Evolutionary conservation across 2,329 filamentous ascomycete genomes (phyloP), one percentile per base, ranked within the genome.

Genomic region (Trichoderma sp.): DNA sequence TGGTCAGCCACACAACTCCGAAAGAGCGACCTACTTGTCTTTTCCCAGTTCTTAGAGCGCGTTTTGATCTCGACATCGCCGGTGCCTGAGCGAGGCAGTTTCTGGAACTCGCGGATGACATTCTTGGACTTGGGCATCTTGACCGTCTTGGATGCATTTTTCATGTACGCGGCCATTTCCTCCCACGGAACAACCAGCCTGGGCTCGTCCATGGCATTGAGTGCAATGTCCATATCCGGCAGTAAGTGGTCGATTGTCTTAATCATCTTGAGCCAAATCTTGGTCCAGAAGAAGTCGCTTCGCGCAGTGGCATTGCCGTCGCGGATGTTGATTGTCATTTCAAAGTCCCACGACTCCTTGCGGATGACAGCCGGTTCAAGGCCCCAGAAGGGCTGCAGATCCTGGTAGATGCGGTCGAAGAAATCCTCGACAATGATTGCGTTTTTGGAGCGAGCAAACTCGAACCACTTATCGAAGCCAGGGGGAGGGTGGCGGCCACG

Each of bases 191-290:
- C 85, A 13, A 90, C 83, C 9, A 91, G 73, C 29, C 89, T 82
- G 45, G 89, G 89, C 73, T 91, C 88, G 71, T 91, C 89, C 83
- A 90, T 87, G 35, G 85, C 81, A 70, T 91, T 91, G 68, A 90
- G 81, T 0, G 89, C 84, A 68, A 91, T 82, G 69, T 90, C 88
- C 84, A 91, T 88, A 72, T 91, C 88, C 2, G 89, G 89, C 17
- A 91, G 78, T 64, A 86, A 69, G 45, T 84, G 78, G 70, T 85
- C 81, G n/a, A 88, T 81, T 0, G 82, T 81, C 67, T 82, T 78
- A 72, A 86, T 79, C 78, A 88, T 79, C 59, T 84, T 76, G 35
- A 84, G 76, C 86, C 86, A 87, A 68, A 88, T 84, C 71, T 82
- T 76, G 3, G 83, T 86, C 85, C 83, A 89, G 73, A 85, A 87